Conservation (phyloP, 768 basidiomycete genomes). For the Lentinula sp. region DNA sequence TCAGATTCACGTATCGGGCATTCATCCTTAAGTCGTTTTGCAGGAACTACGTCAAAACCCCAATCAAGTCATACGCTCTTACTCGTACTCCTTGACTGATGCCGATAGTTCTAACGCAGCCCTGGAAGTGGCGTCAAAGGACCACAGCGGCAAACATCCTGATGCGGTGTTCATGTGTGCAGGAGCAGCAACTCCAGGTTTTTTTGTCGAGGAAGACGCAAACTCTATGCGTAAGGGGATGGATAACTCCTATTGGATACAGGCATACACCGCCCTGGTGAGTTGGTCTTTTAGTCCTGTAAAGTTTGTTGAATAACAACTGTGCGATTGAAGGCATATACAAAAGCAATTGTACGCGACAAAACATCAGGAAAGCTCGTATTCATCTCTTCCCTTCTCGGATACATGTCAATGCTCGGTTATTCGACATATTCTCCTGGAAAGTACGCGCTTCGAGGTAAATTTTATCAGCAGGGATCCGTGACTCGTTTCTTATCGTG, state of each 20-base stretch:
- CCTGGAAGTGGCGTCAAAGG: constrained; percentile 36
- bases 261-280: constrained; percentile 24
- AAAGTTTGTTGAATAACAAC: not conserved
- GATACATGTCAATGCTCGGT: constrained; percentile 71
- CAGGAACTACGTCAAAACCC: constrained; percentile 37
- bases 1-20: not conserved
- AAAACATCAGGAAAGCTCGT: constrained; percentile 62
- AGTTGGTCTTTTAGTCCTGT: not conserved
- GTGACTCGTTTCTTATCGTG: not conserved
- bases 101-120: constrained; percentile 38
- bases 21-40: not conserved
- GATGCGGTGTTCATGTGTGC: constrained; percentile 62
- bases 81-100: constrained; percentile 46
- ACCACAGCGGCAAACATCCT: constrained; percentile 39
- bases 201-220: constrained; percentile 46
- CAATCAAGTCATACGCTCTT: constrained; percentile 40
- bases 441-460: constrained; percentile 84
- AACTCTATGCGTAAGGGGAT: constrained; percentile 28
- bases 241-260: constrained; percentile 1
- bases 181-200: constrained; percentile 48
- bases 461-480: not conserved
- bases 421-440: constrained; percentile 78
- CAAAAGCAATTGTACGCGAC: constrained; percentile 57
- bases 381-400: constrained; percentile 70
- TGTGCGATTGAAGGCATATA: constrained; percentile 44